These are phyloP conservation scores for Globisporangium middletonii DNA, from an alignment of 352 stramenopile species.

Conservation along the genomic window DNA sequence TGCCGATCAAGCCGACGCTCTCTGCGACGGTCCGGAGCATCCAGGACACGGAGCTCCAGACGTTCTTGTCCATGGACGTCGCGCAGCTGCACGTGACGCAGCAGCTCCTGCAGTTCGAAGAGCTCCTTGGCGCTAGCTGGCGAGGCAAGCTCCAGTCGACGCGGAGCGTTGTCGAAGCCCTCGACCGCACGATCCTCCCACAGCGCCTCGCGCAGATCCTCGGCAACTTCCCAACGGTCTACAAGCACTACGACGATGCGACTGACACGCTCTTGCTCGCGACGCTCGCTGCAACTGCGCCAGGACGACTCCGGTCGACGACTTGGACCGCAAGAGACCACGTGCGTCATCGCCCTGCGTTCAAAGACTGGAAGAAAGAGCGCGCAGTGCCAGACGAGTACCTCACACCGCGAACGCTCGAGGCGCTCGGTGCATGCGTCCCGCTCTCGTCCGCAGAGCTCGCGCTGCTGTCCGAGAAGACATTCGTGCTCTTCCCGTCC, in stretches of 20 bases:
- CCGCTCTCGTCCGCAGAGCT: slow-evolving; percentile 49
- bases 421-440: slow-evolving; percentile 36
- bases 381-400: slow-evolving; percentile 33
- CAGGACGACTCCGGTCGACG: slow-evolving; percentile 37
- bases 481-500: slow-evolving; percentile 47
- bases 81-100: slow-evolving; percentile 43
- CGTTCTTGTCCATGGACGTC: slow-evolving; percentile 23
- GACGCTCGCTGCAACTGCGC: slow-evolving; percentile 34
- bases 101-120: slow-evolving; percentile 56
- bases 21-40: slow-evolving; percentile 38
- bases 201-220: slow-evolving; percentile 52
- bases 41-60: slow-evolving; percentile 49
- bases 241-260: slow-evolving; percentile 46
- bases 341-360: slow-evolving; percentile 61
- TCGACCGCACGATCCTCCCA: slow-evolving; percentile 39
- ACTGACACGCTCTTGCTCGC: slow-evolving; percentile 57
- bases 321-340: slow-evolving; percentile 47
- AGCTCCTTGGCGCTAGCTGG: slow-evolving; percentile 44
- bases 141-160: slow-evolving; percentile 35
- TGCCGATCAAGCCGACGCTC: slow-evolving; percentile 34
- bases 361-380: slow-evolving; percentile 62
- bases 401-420: slow-evolving; percentile 50
- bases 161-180: slow-evolving; percentile 28
- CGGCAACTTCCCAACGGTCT: slow-evolving; percentile 24
- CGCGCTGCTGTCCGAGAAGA: slow-evolving; percentile 33